These are phyloP conservation scores for Patellifolia procumbens DNA, from an alignment of 179 eudicot species.

Conservation along the genomic window DNA sequence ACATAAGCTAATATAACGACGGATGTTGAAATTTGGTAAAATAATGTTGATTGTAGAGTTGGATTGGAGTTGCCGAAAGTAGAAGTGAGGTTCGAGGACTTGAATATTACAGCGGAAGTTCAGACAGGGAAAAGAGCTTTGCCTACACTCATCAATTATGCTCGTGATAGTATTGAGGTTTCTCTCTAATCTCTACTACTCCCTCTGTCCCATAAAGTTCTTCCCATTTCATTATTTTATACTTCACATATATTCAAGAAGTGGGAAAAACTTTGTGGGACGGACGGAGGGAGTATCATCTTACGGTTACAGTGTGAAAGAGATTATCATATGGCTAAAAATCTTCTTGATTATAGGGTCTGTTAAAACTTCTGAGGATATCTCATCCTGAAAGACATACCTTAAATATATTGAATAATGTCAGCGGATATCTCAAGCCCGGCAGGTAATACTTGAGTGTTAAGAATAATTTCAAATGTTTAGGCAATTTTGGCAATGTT, in stretches of 20 bases:
- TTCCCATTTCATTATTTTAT: too few species aligned
- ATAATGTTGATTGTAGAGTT: slow-evolving; percentile 42
- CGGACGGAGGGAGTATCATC: too few species aligned
- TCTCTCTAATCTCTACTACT: background rate
- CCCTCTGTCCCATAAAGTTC: too few species aligned
- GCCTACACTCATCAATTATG: slow-evolving; percentile 70
- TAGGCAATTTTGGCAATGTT: background rate
- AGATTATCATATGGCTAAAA: background rate
- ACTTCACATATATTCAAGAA: too few species aligned
- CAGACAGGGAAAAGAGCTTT: slow-evolving; percentile 80
- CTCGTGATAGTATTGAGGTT: slow-evolving; percentile 74
- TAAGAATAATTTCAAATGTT: background rate
- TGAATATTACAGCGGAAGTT: slow-evolving; percentile 58
- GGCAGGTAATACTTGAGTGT: slow-evolving; percentile 52
- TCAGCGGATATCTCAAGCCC: slow-evolving; percentile 71
- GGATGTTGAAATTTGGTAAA: slow-evolving; percentile 13
- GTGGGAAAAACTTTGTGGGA: too few species aligned
- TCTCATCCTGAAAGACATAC: slow-evolving; percentile 59
- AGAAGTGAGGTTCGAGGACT: slow-evolving; percentile 74
- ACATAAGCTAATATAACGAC: background rate
- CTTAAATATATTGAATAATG: slow-evolving; percentile 59
- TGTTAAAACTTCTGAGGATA: slow-evolving; percentile 49
- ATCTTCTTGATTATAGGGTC: slow-evolving; percentile 38
- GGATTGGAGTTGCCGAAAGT: slow-evolving; percentile 70
- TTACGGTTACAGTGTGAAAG: background rate